These are phyloP conservation scores for Populus trichocarpa DNA, from an alignment of 441 rosid genomes.

Conservation along the genomic window DNA sequence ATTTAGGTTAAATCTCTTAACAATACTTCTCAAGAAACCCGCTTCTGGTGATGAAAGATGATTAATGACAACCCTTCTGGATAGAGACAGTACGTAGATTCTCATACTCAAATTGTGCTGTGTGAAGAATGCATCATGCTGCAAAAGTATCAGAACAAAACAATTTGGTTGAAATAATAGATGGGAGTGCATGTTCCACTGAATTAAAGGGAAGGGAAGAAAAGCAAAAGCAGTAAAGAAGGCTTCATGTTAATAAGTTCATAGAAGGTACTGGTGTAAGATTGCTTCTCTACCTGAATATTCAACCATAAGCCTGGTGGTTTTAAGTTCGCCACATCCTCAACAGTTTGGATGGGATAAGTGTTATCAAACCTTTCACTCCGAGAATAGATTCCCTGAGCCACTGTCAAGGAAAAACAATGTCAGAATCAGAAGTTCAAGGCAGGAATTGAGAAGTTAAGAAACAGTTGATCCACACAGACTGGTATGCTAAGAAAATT, in stretches of 20 bases:
- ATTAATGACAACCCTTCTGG: constrained; percentile 39
- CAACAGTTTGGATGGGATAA: constrained; percentile 38
- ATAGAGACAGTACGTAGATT: constrained; percentile 43
- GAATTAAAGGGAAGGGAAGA: background rate
- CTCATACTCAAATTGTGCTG: constrained; percentile 80
- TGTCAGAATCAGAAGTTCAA: constrained; percentile 10
- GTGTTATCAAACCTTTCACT: constrained; percentile 34
- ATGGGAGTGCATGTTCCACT: background rate
- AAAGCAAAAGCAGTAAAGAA: background rate
- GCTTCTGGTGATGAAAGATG: constrained; percentile 88
- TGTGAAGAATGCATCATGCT: constrained; percentile 66
- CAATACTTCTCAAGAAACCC: constrained; percentile 54
- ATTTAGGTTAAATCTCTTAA: constrained; percentile 34
- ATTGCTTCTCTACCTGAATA: constrained; percentile 57
- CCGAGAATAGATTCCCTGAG: constrained; percentile 56
- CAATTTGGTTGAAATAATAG: constrained; percentile 16
- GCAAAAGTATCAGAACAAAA: constrained; percentile 25
- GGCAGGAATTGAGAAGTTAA: constrained; percentile 7
- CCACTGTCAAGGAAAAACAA: constrained; percentile 41
- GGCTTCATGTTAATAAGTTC: too few relatives aligned
- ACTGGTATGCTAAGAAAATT: background rate
- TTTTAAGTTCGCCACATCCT: constrained; percentile 34
- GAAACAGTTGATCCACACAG: background rate
- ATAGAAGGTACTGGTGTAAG: background rate
- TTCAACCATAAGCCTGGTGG: constrained; percentile 70